A percentile compares a stretch with the other conserved stretches of the same genome.
phyloP scores from a whole-genome alignment of 495 filamentous ascomycete genomes.

The Extremus antarcticus region DNA sequence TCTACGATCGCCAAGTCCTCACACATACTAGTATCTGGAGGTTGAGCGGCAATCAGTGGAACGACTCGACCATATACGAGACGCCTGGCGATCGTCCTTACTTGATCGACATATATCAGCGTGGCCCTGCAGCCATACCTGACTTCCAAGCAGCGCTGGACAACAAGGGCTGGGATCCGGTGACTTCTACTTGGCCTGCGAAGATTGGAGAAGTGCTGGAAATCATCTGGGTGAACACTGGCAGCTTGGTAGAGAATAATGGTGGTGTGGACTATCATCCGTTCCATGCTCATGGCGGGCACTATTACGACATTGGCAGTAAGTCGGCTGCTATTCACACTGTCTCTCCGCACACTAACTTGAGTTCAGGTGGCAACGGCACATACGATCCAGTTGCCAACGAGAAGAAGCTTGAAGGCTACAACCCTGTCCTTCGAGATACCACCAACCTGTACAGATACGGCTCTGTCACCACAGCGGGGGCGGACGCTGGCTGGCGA shows the following conservation, averaged over 20 bases:
- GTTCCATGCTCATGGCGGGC: conserved; percentile 49
- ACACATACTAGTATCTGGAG: conserved; percentile 33
- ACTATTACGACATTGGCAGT: conserved; percentile 48
- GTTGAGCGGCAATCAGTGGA: conserved; percentile 42
- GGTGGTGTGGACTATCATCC: conserved; percentile 48
- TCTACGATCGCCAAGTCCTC: conserved; percentile 36
- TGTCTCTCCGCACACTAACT: neutral
- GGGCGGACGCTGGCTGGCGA: conserved; percentile 43
- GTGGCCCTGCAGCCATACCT: conserved; percentile 20
- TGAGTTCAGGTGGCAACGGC: conserved; percentile 35
- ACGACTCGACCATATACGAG: conserved; percentile 27
- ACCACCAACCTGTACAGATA: conserved; percentile 48
- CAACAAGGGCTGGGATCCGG: conserved; percentile 44
- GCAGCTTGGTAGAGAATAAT: neutral
- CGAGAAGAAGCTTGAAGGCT: conserved; percentile 33
- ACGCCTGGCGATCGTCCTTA: conserved; percentile 33
- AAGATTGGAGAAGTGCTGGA: conserved; percentile 51
- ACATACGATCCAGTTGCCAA: conserved; percentile 43
- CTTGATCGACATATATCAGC: conserved; percentile 45
- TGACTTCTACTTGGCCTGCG: conserved; percentile 40
- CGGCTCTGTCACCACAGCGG: conserved; percentile 24
- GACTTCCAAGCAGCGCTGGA: conserved; percentile 29
- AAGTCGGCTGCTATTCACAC: neutral
- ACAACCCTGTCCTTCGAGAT: conserved; percentile 39
- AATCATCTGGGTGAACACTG: conserved; percentile 27